phyloP scores from a whole-genome alignment of 331 rosid genomes.

The Cydonia oblonga region DNA sequence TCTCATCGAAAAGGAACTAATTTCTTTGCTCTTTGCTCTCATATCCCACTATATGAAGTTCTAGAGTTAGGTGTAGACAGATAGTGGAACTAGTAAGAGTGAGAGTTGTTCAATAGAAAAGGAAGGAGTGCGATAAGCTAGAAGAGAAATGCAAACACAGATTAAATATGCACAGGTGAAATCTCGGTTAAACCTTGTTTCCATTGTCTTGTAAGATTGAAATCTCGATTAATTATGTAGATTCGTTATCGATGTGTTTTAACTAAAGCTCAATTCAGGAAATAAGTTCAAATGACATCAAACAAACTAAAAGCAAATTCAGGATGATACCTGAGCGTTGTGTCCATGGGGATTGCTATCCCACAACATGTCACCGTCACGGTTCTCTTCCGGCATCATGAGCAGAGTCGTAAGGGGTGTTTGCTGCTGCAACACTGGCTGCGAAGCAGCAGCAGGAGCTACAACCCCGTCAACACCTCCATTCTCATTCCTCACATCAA shows the following conservation, averaged over 20 bases:
- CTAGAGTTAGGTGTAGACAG: not conserved
- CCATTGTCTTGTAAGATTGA: not conserved
- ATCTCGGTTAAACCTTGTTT: not conserved
- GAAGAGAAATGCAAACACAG: not conserved
- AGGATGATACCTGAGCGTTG: constrained; percentile 24
- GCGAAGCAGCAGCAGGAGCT: not conserved
- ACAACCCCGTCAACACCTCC: constrained; percentile 12
- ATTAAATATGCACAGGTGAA: not conserved
- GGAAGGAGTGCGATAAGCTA: not conserved
- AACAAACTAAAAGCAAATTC: not conserved
- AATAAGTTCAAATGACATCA: no score
- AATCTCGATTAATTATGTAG: not conserved
- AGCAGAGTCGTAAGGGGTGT: constrained; percentile 29
- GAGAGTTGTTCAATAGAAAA: not conserved
- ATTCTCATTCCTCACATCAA: constrained; percentile 1
- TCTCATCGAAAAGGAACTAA: not conserved
- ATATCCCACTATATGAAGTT: not conserved
- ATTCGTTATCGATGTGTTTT: not conserved
- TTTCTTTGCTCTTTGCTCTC: not conserved
- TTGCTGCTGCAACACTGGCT: constrained; percentile 17
- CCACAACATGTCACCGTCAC: constrained; percentile 22
- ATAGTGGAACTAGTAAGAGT: no score
- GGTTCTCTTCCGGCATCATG: constrained; percentile 26
- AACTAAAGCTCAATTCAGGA: not conserved
- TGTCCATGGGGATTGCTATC: constrained; percentile 17